Evolutionary conservation across 2,329 filamentous ascomycete species (phyloP), one percentile per base, ranked within the genome.

Genomic region (Elsinoe necatrix): DNA sequence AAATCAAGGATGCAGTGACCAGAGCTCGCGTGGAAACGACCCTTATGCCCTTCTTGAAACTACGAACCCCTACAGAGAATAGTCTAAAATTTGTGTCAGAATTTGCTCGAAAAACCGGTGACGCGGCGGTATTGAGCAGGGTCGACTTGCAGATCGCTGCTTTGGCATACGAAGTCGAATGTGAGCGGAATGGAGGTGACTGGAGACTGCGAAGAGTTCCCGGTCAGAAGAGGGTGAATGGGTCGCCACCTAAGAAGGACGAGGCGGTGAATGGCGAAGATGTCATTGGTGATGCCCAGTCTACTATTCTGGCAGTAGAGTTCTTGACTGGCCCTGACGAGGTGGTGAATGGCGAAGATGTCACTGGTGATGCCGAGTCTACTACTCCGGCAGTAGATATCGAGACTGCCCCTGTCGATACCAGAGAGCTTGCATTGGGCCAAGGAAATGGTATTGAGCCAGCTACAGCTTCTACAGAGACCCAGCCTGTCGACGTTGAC

Each of bases 81-180:
- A 96, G 89, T 63, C 73, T 96, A 61, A 86, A 85, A 66, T 79
- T 92, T 59, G 81, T 96, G 3, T 83, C 82, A 50, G 86, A 88
- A 58, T 97, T 97, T 75, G 88, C 93, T 43, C 82, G 88, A 56
- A 86, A 84, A 69, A 97, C 93, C 0, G 93, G 93, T 56, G 93
- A 98, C 70, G 78, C 91, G 60, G 82, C 86, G 9, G 92, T 96
- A 0, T 75, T 98, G 58, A 96, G 91, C 72, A 83, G 80, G 67
- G 87, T 90, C 1, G 93, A 98, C 82, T 76, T 97, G 59, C 87
- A 95, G 63, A 80, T 98, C 39, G 76, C 97, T 66, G 93, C 92
- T 7, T 75, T 98, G 57, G 87, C 89, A 0, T 97, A 97, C 69
- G 93, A 98, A 69, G 69, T 97, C n/a, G 92, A 97, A 65, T 87